Conservation (phyloP, 2,329 filamentous ascomycete species). For the Fusarium odoratissimum region DNA sequence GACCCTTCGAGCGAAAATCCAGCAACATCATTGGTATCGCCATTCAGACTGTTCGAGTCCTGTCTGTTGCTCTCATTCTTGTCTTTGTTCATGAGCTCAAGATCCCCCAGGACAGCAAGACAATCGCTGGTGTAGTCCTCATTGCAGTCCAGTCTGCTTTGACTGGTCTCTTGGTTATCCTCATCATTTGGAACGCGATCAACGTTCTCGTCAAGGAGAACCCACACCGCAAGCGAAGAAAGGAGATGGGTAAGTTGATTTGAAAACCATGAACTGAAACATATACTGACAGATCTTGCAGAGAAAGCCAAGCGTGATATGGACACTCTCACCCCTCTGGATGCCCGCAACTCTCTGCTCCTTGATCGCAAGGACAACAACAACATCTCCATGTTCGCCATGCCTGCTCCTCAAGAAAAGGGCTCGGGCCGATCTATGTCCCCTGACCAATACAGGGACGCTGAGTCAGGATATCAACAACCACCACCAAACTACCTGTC, state of each 20-base stretch:
- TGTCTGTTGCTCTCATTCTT: conserved; percentile 89
- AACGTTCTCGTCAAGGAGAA: conserved; percentile 87
- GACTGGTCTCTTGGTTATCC: conserved; percentile 83
- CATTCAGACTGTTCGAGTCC: conserved; percentile 88
- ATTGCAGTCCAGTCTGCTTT: conserved; percentile 91
- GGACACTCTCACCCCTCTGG: conserved; percentile 86
- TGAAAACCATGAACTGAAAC: background rate
- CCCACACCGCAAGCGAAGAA: conserved; percentile 87
- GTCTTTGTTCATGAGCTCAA: conserved; percentile 95
- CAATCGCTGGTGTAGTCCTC: conserved; percentile 90
- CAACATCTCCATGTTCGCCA: conserved; percentile 57
- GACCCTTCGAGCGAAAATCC: conserved; percentile 87
- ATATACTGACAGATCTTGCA: conserved; percentile 53
- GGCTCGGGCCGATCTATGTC: conserved; percentile 47
- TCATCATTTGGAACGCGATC: conserved; percentile 90
- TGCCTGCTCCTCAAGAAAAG: conserved; percentile 55
- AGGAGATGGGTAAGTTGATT: conserved; percentile 81
- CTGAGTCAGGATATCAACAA: conserved; percentile 37
- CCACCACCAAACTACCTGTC: conserved; percentile 39
- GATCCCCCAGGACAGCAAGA: conserved; percentile 91
- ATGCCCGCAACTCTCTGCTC: conserved; percentile 87
- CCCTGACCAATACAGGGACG: conserved; percentile 49
- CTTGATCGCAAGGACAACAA: conserved; percentile 65
- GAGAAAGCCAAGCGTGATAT: conserved; percentile 81
- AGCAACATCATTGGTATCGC: conserved; percentile 93